These are phyloP conservation scores for Ambrosia artemisiifolia DNA, from an alignment of 129 eudicot species.

Conservation along the genomic window DNA sequence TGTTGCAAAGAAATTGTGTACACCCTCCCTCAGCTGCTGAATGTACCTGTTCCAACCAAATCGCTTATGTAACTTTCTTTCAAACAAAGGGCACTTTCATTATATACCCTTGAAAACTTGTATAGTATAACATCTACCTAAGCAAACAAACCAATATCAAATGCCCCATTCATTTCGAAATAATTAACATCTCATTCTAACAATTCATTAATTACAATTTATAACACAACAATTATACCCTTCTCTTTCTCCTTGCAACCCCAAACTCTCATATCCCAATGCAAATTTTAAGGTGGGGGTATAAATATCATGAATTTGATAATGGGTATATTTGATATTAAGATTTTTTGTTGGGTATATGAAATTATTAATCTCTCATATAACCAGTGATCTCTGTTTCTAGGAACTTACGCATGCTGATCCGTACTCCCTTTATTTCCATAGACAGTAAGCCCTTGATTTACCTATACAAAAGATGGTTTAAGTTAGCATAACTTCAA, in stretches of 20 bases:
- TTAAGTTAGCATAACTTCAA: neutral
- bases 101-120: neutral
- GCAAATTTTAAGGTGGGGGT: neutral
- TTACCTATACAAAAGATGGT: slow-evolving; percentile 49
- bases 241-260: neutral
- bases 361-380: neutral
- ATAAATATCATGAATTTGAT: neutral
- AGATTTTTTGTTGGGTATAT: neutral
- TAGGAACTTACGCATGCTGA: slow-evolving; percentile 88
- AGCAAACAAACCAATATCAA: no score
- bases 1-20: slow-evolving; percentile 94
- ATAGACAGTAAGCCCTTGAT: slow-evolving; percentile 90
- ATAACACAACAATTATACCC: neutral
- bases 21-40: slow-evolving; percentile 98
- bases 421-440: slow-evolving; percentile 99
- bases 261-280: neutral
- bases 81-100: neutral
- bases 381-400: neutral
- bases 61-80: neutral
- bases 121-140: no score
- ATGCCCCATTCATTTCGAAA: neutral
- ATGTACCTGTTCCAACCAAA: slow-evolving; percentile 56
- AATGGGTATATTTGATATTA: neutral
- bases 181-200: no score
- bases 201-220: no score